Evolutionary conservation across 2,329 filamentous ascomycete genomes (phyloP).

Genomic region (Alternaria longipes): DNA sequence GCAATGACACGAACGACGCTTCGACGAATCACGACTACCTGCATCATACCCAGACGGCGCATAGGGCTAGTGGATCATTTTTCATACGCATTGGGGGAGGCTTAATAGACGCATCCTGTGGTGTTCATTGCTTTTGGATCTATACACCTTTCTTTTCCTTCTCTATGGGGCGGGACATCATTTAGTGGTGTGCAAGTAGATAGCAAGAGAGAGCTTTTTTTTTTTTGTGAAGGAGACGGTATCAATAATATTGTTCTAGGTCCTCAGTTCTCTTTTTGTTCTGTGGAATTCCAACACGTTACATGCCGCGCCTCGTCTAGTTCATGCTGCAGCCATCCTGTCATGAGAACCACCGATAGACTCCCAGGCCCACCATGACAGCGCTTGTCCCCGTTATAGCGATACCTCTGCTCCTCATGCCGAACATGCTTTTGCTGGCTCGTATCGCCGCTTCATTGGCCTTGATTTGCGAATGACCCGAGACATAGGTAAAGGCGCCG

Average conservation of each 20-base stretch:
- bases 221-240: neutral
- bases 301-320: neutral
- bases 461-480: slow-evolving; percentile 56
- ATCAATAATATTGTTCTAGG: slow-evolving; percentile 2
- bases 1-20: slow-evolving; percentile 14
- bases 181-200: slow-evolving; percentile 13
- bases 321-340: neutral
- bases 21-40: slow-evolving; percentile 28
- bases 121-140: slow-evolving; percentile 31
- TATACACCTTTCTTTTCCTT: slow-evolving; percentile 19
- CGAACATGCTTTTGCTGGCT: slow-evolving; percentile 53
- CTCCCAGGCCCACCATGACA: slow-evolving; percentile 55
- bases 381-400: slow-evolving; percentile 54
- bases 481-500: slow-evolving; percentile 57
- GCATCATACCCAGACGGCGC: slow-evolving; percentile 33
- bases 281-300: neutral
- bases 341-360: slow-evolving; percentile 54
- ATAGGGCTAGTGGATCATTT: slow-evolving; percentile 26
- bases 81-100: slow-evolving; percentile 33
- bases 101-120: slow-evolving; percentile 36
- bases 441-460: slow-evolving; percentile 53
- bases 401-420: slow-evolving; percentile 52
- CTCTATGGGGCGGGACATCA: slow-evolving; percentile 26
- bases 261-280: neutral
- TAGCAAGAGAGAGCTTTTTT: neutral